Evolutionary conservation across 306 rosid species (phyloP).

Genomic region (Cucumis sativus): DNA sequence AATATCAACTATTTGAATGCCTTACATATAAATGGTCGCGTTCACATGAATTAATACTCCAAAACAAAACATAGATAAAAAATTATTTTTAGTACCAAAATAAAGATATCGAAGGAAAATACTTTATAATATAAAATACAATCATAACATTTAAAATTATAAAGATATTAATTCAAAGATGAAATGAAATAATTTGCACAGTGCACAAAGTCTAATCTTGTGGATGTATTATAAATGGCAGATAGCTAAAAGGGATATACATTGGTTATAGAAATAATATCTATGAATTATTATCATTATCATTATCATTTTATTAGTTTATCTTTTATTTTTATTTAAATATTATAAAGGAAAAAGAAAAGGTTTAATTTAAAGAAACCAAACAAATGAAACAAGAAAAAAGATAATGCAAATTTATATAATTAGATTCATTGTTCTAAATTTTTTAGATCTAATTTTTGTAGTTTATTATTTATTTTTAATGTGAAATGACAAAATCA

Average conservation of each 20-base stretch:
- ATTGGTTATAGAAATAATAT: neutral
- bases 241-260: neutral
- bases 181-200: neutral
- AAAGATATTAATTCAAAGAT: neutral
- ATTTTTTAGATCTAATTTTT: neutral
- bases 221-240: neutral
- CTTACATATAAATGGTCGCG: no score
- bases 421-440: neutral
- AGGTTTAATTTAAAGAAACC: neutral
- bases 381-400: neutral
- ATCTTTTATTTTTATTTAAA: no score
- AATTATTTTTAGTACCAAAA: no score
- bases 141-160: neutral
- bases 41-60: no score
- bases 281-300: neutral
- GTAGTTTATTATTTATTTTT: no score
- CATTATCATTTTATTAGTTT: no score
- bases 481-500: neutral
- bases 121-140: neutral
- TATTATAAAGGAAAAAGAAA: neutral
- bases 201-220: neutral
- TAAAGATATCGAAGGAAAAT: neutral
- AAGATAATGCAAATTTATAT: neutral
- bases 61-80: no score
- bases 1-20: no score